Conservation (phyloP, 257 asterid species). For the Scutellaria galericulata region DNA sequence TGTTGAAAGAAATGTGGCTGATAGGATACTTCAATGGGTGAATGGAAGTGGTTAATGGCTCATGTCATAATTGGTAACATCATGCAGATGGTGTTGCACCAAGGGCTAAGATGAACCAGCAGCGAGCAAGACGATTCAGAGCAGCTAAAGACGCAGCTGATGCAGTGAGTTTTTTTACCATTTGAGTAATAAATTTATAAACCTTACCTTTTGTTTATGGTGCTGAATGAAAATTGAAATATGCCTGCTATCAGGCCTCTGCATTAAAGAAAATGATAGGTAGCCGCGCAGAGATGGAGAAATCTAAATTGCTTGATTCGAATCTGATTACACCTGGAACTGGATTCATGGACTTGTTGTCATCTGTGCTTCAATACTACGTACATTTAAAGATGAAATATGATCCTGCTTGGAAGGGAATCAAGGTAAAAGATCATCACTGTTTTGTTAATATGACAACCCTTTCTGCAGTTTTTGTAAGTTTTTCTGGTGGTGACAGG, state of each 20-base stretch:
- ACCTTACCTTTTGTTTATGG: neutral
- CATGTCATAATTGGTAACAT: neutral
- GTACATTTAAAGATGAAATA: conserved; percentile 52
- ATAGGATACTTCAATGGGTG: neutral
- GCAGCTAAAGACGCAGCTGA: conserved; percentile 97
- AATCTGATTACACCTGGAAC: conserved; percentile 83
- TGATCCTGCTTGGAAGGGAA: conserved; percentile 65
- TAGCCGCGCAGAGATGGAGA: conserved; percentile 15
- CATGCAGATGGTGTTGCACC: conserved; percentile 93
- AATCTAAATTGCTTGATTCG: conserved; percentile 53
- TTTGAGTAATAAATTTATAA: conserved; percentile 1
- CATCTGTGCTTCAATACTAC: conserved; percentile 61
- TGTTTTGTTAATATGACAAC: conserved; percentile 17
- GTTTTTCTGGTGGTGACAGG: conserved; percentile 45
- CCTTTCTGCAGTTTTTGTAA: conserved; percentile 21
- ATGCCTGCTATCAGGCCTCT: conserved; percentile 44
- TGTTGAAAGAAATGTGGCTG: neutral
- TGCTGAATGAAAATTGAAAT: conserved; percentile 11
- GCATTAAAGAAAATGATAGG: conserved; percentile 28
- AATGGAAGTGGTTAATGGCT: neutral
- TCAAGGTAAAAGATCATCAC: conserved; percentile 51
- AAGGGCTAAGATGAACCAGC: conserved; percentile 98
- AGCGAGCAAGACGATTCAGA: conserved; percentile 90
- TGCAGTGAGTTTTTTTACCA: conserved; percentile 51
- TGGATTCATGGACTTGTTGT: conserved; percentile 61